These are phyloP conservation scores for Phellopilus nigrolimitatus DNA, from an alignment of 1,284 basidiomycete genomes.

Conservation along the genomic window DNA sequence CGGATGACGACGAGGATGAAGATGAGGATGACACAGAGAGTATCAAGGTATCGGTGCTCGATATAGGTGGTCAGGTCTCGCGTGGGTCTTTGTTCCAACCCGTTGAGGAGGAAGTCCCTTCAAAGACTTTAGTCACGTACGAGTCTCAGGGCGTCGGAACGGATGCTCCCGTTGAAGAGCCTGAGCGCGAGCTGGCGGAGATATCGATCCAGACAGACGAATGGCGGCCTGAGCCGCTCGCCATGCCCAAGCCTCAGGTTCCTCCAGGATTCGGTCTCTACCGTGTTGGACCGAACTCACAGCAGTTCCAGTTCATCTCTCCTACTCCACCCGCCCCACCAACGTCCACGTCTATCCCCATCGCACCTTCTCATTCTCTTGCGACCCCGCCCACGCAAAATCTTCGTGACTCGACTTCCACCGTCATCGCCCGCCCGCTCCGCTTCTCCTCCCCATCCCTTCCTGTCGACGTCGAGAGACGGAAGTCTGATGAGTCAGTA, in stretches of 20 bases:
- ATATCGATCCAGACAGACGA: slow-evolving; percentile 76
- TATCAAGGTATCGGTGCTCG: slow-evolving; percentile 50
- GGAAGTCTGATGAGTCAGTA: slow-evolving; percentile 60
- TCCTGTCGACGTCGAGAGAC: slow-evolving; percentile 35
- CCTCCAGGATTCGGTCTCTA: slow-evolving; percentile 37
- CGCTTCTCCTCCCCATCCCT: slow-evolving; percentile 37
- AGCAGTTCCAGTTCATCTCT: slow-evolving; percentile 74
- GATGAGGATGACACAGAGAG: slow-evolving; percentile 63
- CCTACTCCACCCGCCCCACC: slow-evolving; percentile 38
- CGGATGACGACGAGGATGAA: slow-evolving; percentile 41
- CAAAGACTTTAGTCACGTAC: slow-evolving; percentile 27
- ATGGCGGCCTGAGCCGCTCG: slow-evolving; percentile 42
- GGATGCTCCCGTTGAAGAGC: slow-evolving; percentile 28
- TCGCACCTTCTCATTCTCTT: slow-evolving; percentile 24
- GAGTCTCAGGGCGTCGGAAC: slow-evolving; percentile 38
- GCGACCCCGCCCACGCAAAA: slow-evolving; percentile 39
- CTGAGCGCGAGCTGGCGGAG: slow-evolving; percentile 62
- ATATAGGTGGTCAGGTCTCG: slow-evolving; percentile 29
- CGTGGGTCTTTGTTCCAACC: slow-evolving; percentile 16
- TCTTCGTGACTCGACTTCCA: slow-evolving; percentile 42
- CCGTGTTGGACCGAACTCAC: slow-evolving; percentile 51
- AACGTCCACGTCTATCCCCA: slow-evolving; percentile 29
- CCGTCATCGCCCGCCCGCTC: slow-evolving; percentile 26
- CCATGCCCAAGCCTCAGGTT: slow-evolving; percentile 24
- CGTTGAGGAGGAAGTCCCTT: background rate